A percentile compares a stretch with the other conserved stretches of the same genome.
Evolutionary conservation across 768 basidiomycete genomes (phyloP).

Genomic region (Daedalea quercina): DNA sequence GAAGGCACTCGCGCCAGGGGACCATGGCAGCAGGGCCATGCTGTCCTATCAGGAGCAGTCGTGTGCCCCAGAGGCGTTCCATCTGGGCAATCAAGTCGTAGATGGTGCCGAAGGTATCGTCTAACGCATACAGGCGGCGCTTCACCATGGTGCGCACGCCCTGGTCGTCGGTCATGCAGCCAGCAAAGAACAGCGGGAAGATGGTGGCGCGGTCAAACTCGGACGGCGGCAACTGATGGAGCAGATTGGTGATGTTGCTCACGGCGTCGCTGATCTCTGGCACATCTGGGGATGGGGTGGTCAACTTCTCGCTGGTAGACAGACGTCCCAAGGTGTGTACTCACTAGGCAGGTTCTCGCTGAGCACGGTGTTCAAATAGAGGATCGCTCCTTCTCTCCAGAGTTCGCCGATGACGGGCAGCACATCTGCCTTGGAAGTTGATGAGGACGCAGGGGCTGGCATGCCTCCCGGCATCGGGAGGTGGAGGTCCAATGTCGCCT

Average conservation of each 20-base stretch:
- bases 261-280: conserved; percentile 62
- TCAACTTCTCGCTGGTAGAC: neutral
- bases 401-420: conserved; percentile 44
- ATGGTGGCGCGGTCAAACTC: conserved; percentile 60
- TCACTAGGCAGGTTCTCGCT: conserved; percentile 66
- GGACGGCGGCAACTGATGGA: conserved; percentile 50
- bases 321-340: conserved; percentile 16
- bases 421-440: conserved; percentile 31
- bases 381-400: conserved; percentile 57
- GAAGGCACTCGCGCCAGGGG: conserved; percentile 22
- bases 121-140: conserved; percentile 15
- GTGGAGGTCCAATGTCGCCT: conserved; percentile 8
- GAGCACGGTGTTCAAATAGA: conserved; percentile 67
- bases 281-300: conserved; percentile 40
- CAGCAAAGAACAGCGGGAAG: conserved; percentile 70
- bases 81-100: conserved; percentile 16
- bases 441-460: conserved; percentile 7
- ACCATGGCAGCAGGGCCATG: conserved; percentile 10
- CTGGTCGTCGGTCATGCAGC: conserved; percentile 63
- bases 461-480: conserved; percentile 9
- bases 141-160: conserved; percentile 28
- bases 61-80: conserved; percentile 18
- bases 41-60: conserved; percentile 2
- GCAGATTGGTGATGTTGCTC: conserved; percentile 42
- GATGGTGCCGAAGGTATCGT: conserved; percentile 19